Base-by-base conservation (phyloP, 2,329 filamentous ascomycete genomes). In the Colletotrichum falcatum region DNA sequence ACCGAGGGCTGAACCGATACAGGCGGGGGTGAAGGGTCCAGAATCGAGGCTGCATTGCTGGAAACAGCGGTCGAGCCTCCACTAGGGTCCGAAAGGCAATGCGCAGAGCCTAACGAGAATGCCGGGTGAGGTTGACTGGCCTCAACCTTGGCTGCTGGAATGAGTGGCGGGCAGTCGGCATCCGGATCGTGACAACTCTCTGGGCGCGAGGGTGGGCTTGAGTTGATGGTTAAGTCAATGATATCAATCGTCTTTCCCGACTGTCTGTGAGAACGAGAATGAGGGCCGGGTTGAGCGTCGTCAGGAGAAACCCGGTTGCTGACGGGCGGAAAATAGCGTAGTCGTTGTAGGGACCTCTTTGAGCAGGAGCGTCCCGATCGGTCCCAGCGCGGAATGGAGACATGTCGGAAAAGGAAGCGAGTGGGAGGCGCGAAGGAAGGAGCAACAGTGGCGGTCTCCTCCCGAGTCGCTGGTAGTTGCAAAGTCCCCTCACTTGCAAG, bases 21-120 rank as follows among this genome's bases (percentile, higher is more conserved):
- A 20, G 68, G 68, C 16, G 68, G 68, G 23, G 68, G 68, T 51
- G 68, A 71, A 63, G 68, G 68, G 39, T 71, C 68, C 53, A 71
- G 28, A 28, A 71, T 26, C 28, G 68, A 71, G 53, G 68, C 64
- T 37, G 64, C 68, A 71, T 71, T 71, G 68, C 68, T 71, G 53
- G 68, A 71, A 59, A 62, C 68, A 28, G 64, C 68, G 59, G 68
- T 71, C 37, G 68, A 71, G 44, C 51, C 65, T 46, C 65, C 65
- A 56, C 67, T 70, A 14, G 64, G 68, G 44, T 71, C 68, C 58
- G 68, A 71, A 58, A 67, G 35, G 30, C 37, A 42, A 44, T 58
- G 67, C 23, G 59, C 51, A 33, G 65, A 35, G 37, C 37, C 64
- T 58, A 62, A 59, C 14, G 66, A n/a, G 30, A 70, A 70, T 44